A percentile compares a stretch with the other conserved stretches of the same genome.
phyloP scores from a whole-genome alignment of 768 basidiomycete genomes.

The Trametes punicea region DNA sequence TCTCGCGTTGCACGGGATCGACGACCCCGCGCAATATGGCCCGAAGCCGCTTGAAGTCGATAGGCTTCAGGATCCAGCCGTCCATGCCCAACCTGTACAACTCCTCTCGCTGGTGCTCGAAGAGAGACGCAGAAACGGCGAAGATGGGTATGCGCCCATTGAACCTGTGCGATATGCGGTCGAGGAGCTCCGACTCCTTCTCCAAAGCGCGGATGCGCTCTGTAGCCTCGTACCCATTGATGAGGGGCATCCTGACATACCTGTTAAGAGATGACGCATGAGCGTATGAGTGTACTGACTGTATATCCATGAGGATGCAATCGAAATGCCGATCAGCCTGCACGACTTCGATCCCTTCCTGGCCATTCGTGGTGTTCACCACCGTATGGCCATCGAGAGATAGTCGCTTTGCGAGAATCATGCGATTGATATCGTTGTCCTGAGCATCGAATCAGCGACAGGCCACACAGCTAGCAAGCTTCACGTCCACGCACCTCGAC shows the following conservation, averaged over 20 bases:
- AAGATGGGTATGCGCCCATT: slow-evolving; percentile 76
- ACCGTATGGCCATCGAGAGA: slow-evolving; percentile 64
- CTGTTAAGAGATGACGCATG: neutral
- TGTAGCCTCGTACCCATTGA: slow-evolving; percentile 72
- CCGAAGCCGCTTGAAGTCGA: slow-evolving; percentile 68
- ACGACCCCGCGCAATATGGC: slow-evolving; percentile 57
- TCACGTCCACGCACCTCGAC: slow-evolving; percentile 52
- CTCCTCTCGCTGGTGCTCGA: slow-evolving; percentile 53
- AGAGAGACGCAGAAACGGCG: slow-evolving; percentile 74
- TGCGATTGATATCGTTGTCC: slow-evolving; percentile 75
- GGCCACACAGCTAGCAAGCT: neutral
- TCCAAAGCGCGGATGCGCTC: slow-evolving; percentile 64
- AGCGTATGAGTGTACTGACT: slow-evolving; percentile 42
- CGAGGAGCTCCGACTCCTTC: slow-evolving; percentile 23
- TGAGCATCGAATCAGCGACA: slow-evolving; percentile 26
- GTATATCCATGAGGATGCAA: slow-evolving; percentile 79
- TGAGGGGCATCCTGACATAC: slow-evolving; percentile 65
- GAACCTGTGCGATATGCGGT: slow-evolving; percentile 40
- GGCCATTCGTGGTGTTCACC: slow-evolving; percentile 67
- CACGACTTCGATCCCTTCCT: slow-evolving; percentile 65
- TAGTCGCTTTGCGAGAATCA: slow-evolving; percentile 66
- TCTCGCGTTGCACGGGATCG: slow-evolving; percentile 46
- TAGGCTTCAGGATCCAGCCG: slow-evolving; percentile 83
- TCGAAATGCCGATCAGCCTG: slow-evolving; percentile 61
- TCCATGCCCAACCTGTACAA: slow-evolving; percentile 59